Conservation (phyloP, 208 protist species). For the Leishmania gerbilli region DNA sequence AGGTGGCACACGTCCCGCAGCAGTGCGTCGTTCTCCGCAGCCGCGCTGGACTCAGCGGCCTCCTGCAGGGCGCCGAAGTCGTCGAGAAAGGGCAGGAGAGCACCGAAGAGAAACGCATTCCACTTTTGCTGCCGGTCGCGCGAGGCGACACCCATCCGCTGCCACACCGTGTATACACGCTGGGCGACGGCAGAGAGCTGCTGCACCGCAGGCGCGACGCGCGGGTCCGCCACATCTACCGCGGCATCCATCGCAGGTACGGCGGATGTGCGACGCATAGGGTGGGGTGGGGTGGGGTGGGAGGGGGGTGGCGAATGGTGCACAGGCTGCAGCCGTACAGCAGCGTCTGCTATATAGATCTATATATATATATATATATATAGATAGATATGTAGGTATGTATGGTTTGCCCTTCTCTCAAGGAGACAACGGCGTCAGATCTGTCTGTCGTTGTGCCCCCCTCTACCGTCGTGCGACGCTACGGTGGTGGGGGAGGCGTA, state of each 20-base stretch:
- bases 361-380: neutral
- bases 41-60: conserved; percentile 47
- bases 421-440: neutral
- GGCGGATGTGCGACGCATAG: neutral
- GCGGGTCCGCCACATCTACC: conserved; percentile 10
- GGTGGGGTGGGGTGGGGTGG: too few relatives aligned
- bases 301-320: neutral
- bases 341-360: too few relatives aligned
- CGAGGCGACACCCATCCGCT: conserved; percentile 44
- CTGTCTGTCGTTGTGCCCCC: neutral
- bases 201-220: conserved; percentile 19
- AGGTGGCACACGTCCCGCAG: conserved; percentile 59
- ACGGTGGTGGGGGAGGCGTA: neutral
- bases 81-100: conserved; percentile 45
- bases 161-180: conserved; percentile 40
- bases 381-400: neutral
- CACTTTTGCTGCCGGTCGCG: conserved; percentile 43
- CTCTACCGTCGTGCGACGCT: neutral
- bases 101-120: conserved; percentile 38
- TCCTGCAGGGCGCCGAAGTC: conserved; percentile 50
- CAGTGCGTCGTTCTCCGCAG: conserved; percentile 53
- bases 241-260: neutral
- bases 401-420: neutral
- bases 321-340: neutral
- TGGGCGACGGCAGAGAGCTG: conserved; percentile 21